Evolutionary conservation across 2,329 filamentous ascomycete species (phyloP).

Genomic region (Eutypa lata): DNA sequence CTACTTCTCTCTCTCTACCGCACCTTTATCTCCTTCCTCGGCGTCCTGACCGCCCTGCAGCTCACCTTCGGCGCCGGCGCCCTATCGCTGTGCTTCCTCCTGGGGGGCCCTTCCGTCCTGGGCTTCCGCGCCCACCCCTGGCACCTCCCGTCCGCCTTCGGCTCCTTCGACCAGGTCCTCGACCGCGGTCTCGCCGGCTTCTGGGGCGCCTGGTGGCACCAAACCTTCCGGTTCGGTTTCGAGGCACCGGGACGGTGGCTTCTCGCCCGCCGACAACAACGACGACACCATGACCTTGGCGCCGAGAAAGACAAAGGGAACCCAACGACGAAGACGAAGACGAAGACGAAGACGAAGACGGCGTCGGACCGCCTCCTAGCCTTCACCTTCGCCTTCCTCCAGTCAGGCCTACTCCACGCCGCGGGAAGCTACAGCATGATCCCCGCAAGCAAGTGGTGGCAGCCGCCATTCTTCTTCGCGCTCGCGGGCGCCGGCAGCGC

Average conservation of each 20-base stretch:
- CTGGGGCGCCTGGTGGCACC: slow-evolving; percentile 90
- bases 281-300: too few relatives aligned
- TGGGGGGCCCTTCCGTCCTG: slow-evolving; percentile 49
- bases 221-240: slow-evolving; percentile 77
- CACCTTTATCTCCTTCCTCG: slow-evolving; percentile 51
- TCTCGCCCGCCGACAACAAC: slow-evolving; percentile 35
- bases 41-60: slow-evolving; percentile 58
- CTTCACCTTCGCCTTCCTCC: slow-evolving; percentile 54
- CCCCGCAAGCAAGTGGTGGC: slow-evolving; percentile 47
- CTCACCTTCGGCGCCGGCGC: slow-evolving; percentile 60
- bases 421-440: slow-evolving; percentile 66
- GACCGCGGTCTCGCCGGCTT: slow-evolving; percentile 73
- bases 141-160: slow-evolving; percentile 54
- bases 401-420: slow-evolving; percentile 69
- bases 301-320: too few relatives aligned
- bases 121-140: slow-evolving; percentile 49
- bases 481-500: slow-evolving; percentile 65
- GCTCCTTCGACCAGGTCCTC: slow-evolving; percentile 51
- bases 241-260: slow-evolving; percentile 55
- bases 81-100: slow-evolving; percentile 49
- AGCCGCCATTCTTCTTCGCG: slow-evolving; percentile 67
- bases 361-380: slow-evolving; percentile 31
- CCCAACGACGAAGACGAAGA: slow-evolving; percentile 16
- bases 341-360: slow-evolving; percentile 4
- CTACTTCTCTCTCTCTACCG: slow-evolving; percentile 53